These are phyloP conservation scores for Hyphopichia wangnamkhiaoensis DNA, from an alignment of 1,139 yeast genomes.

Conservation along the genomic window DNA sequence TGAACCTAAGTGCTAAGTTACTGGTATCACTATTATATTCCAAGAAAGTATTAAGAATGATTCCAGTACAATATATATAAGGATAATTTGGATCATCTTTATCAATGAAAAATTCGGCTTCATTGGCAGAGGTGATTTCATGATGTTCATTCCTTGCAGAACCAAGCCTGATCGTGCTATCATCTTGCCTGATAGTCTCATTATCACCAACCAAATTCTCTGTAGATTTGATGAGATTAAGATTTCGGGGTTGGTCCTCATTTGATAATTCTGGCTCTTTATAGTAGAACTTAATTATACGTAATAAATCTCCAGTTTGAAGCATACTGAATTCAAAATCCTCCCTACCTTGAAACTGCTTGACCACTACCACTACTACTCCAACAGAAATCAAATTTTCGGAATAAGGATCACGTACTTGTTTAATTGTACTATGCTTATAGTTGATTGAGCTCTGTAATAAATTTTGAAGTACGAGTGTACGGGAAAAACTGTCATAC, in stretches of 20 bases:
- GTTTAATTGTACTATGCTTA: slow-evolving; percentile 16
- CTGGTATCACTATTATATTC: slow-evolving; percentile 18
- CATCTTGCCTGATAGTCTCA: slow-evolving; percentile 5
- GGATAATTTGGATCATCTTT: slow-evolving; percentile 15
- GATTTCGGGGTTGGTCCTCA: no score
- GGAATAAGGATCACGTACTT: slow-evolving; percentile 35
- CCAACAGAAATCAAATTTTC: slow-evolving; percentile 29
- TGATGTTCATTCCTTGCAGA: no score
- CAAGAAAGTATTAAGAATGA: slow-evolving; percentile 30
- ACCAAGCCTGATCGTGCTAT: background rate
- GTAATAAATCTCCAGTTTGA: slow-evolving; percentile 36
- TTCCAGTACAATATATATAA: slow-evolving; percentile 31
- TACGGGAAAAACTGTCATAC: slow-evolving; percentile 28
- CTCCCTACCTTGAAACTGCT: slow-evolving; percentile 26
- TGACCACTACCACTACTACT: slow-evolving; percentile 37
- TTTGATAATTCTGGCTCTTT: slow-evolving; percentile 8
- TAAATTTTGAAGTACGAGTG: slow-evolving; percentile 29
- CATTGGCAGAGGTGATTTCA: no score
- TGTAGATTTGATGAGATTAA: no score
- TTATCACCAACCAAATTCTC: background rate
- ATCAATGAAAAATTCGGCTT: slow-evolving; percentile 8
- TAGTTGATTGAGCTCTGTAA: slow-evolving; percentile 16
- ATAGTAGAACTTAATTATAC: slow-evolving; percentile 30
- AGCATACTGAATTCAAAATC: slow-evolving; percentile 26
- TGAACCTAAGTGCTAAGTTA: slow-evolving; percentile 21